phyloP scores from a whole-genome alignment of 164 flowering plant species.

The Liquidambar formosana region DNA sequence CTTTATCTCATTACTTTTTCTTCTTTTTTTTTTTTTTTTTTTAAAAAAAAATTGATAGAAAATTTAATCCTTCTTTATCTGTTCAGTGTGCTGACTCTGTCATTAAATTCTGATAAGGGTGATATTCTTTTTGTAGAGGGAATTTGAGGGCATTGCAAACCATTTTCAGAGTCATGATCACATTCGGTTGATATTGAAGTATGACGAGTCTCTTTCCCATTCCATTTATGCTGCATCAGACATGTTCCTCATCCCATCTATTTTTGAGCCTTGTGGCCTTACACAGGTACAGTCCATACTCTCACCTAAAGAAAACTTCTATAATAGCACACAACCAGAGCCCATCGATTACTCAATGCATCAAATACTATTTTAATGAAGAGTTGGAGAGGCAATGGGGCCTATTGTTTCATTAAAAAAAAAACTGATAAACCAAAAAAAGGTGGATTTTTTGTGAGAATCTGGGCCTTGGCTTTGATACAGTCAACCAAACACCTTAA shows the following conservation, averaged over 20 bases:
- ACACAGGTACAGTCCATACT: constrained; percentile 66
- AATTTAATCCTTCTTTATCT: not conserved
- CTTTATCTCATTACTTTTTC: too few species aligned
- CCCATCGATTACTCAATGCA: too few species aligned
- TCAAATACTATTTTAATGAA: too few species aligned
- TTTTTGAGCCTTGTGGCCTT: constrained; percentile 98
- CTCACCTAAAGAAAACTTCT: not conserved
- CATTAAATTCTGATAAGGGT: constrained; percentile 1
- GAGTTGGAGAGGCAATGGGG: too few species aligned
- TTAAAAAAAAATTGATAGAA: too few species aligned
- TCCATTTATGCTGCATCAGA: constrained; percentile 87
- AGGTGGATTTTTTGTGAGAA: not conserved
- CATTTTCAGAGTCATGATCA: constrained; percentile 70
- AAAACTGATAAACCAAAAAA: too few species aligned
- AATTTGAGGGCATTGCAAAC: constrained; percentile 84
- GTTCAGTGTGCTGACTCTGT: not conserved
- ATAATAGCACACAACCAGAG: not conserved
- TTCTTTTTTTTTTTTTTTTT: too few species aligned
- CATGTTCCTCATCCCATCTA: constrained; percentile 90
- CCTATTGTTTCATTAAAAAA: too few species aligned
- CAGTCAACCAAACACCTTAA: not conserved
- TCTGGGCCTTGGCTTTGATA: not conserved
- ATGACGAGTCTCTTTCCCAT: constrained; percentile 88
- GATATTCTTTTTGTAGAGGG: constrained; percentile 52
- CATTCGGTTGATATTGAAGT: constrained; percentile 74